Percentiles rank a stretch among this genome's conserved stretches.
Evolutionary conservation across 1,284 basidiomycete genomes (phyloP).

Genomic region (Leccinum pachyderme): DNA sequence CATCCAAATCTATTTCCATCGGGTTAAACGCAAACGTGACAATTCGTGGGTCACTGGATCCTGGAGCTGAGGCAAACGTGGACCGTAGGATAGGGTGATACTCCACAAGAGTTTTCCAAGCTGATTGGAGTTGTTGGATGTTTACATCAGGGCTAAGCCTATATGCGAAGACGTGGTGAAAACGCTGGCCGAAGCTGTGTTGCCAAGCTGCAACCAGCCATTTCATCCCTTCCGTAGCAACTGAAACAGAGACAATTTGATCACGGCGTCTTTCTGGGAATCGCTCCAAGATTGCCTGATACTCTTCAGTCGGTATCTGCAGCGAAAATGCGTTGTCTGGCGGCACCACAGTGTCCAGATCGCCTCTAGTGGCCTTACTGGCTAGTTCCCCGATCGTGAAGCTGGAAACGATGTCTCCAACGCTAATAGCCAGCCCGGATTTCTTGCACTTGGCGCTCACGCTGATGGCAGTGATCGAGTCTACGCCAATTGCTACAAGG

Average conservation of each 20-base stretch:
- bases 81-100: conserved; percentile 45
- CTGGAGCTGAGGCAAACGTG: conserved; percentile 38
- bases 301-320: conserved; percentile 15
- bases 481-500: conserved; percentile 46
- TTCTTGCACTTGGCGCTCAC: conserved; percentile 41
- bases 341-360: neutral
- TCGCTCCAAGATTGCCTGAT: conserved; percentile 12
- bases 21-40: conserved; percentile 37
- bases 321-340: neutral
- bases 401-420: conserved; percentile 43
- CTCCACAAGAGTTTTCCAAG: conserved; percentile 40
- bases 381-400: conserved; percentile 39
- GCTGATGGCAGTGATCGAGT: conserved; percentile 53
- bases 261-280: conserved; percentile 12
- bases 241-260: conserved; percentile 11
- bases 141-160: conserved; percentile 35
- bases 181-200: conserved; percentile 39
- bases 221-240: conserved; percentile 20
- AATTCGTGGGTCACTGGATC: conserved; percentile 34
- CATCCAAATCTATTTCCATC: conserved; percentile 9
- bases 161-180: conserved; percentile 47
- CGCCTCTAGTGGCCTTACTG: conserved; percentile 10
- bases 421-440: conserved; percentile 36
- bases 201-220: conserved; percentile 48
- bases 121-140: conserved; percentile 27